Evolutionary conservation across 179 eudicot species (phyloP).

Genomic region (Beta corolliflora): DNA sequence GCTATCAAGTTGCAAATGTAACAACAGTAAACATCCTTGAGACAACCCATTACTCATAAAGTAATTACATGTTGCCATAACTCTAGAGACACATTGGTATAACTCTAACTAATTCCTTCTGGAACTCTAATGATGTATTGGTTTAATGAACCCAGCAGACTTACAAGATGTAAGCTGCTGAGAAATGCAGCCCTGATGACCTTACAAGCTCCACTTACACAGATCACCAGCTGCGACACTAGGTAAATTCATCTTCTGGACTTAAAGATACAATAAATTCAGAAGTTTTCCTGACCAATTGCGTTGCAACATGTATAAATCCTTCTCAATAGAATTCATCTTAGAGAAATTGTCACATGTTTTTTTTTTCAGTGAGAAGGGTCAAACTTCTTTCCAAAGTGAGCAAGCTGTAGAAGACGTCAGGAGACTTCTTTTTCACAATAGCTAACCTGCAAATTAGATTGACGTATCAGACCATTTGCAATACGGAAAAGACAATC

Average conservation of each 20-base stretch:
- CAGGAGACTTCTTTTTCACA: slow-evolving; percentile 92
- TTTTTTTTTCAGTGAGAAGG: slow-evolving; percentile 51
- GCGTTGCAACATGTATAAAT: slow-evolving; percentile 78
- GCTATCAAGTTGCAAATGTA: no score
- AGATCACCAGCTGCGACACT: slow-evolving; percentile 14
- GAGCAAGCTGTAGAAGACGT: slow-evolving; percentile 85
- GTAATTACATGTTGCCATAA: no score
- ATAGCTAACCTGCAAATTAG: slow-evolving; percentile 74
- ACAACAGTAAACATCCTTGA: no score
- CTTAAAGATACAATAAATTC: slow-evolving; percentile 11
- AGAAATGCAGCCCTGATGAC: slow-evolving; percentile 64
- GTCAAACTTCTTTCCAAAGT: slow-evolving; percentile 88
- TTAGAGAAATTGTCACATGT: slow-evolving; percentile 89
- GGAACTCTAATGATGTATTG: no score
- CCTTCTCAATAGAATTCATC: slow-evolving; percentile 67
- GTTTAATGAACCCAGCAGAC: slow-evolving; percentile 44
- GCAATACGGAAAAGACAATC: slow-evolving; percentile 7
- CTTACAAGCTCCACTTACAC: slow-evolving; percentile 82
- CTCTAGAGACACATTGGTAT: no score
- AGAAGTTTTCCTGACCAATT: slow-evolving; percentile 57
- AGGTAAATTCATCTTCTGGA: slow-evolving; percentile 5
- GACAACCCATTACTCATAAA: no score
- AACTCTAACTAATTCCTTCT: no score
- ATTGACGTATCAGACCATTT: slow-evolving; percentile 6
- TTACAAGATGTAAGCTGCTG: slow-evolving; percentile 89